Conservation (phyloP, 2,329 filamentous ascomycete genomes). For the Ceratocystis alfenasii region DNA sequence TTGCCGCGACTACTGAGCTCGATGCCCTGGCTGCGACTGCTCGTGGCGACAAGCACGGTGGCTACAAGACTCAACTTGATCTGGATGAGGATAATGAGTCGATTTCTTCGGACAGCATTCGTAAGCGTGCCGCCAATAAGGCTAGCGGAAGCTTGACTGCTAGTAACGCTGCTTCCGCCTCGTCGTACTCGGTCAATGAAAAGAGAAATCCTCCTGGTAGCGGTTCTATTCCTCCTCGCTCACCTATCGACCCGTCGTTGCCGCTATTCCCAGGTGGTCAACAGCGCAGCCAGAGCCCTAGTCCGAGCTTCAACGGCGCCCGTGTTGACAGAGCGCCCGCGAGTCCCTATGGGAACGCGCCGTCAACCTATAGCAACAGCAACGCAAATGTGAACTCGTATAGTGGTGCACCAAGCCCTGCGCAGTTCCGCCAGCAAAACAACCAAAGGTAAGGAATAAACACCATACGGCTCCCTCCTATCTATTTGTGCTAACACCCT, state of each 20-base stretch:
- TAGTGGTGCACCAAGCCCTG: slow-evolving; percentile 28
- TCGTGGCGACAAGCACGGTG: slow-evolving; percentile 60
- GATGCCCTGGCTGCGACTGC: slow-evolving; percentile 83
- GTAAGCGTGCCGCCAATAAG: slow-evolving; percentile 30
- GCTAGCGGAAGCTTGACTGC: slow-evolving; percentile 27
- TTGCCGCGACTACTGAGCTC: slow-evolving; percentile 67
- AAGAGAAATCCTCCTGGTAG: slow-evolving; percentile 8
- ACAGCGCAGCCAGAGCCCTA: slow-evolving; percentile 29
- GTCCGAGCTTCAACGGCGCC: slow-evolving; percentile 25
- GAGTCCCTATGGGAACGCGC: slow-evolving; percentile 29
- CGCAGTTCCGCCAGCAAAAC: slow-evolving; percentile 30
- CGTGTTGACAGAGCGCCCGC: slow-evolving; percentile 26
- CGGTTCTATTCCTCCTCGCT: slow-evolving; percentile 26
- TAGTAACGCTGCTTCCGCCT: slow-evolving; percentile 24
- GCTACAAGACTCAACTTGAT: slow-evolving; percentile 31
- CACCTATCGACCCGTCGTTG: slow-evolving; percentile 35
- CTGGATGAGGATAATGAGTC: slow-evolving; percentile 34
- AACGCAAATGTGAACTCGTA: slow-evolving; percentile 25
- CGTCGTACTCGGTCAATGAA: slow-evolving; percentile 24
- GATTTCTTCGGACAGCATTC: slow-evolving; percentile 32
- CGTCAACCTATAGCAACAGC: slow-evolving; percentile 28
- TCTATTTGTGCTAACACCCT: slow-evolving; percentile 6
- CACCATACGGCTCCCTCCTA: no score
- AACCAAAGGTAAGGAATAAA: slow-evolving; percentile 30
- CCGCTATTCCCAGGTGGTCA: slow-evolving; percentile 34